These are phyloP conservation scores for Aspergillus sclerotiicarbonarius DNA, from an alignment of 495 filamentous ascomycete species.

Conservation along the genomic window DNA sequence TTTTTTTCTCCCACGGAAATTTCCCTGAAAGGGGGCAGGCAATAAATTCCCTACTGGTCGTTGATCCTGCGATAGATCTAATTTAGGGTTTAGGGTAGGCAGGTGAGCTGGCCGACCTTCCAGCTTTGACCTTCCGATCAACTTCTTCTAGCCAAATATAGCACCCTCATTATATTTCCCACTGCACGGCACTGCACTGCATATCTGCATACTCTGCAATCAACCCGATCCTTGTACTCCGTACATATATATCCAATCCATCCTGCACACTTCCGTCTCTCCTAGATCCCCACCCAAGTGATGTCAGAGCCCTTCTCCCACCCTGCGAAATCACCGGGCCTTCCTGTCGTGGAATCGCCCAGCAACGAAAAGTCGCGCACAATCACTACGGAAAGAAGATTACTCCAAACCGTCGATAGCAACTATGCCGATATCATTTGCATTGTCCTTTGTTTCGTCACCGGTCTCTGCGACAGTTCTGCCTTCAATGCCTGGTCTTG, in stretches of 20 bases:
- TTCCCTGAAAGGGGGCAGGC: no score
- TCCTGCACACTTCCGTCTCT: background rate
- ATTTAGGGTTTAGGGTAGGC: background rate
- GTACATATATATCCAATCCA: background rate
- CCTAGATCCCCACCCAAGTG: background rate
- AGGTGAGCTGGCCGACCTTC: background rate
- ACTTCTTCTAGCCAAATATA: background rate
- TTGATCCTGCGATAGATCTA: background rate
- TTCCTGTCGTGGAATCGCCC: background rate
- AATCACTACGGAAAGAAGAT: slow-evolving; percentile 11
- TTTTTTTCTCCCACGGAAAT: no score
- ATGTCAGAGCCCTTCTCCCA: slow-evolving; percentile 1
- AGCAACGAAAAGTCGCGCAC: background rate
- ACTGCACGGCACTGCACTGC: no score
- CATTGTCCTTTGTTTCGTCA: slow-evolving; percentile 54
- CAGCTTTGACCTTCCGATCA: background rate
- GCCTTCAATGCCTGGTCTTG: slow-evolving; percentile 62
- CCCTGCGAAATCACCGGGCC: background rate
- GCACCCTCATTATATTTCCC: background rate
- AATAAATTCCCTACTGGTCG: no score
- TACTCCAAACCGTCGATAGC: slow-evolving; percentile 39
- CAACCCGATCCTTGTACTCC: background rate
- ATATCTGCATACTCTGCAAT: background rate
- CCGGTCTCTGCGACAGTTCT: slow-evolving; percentile 60
- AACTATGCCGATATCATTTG: slow-evolving; percentile 52